Evolutionary conservation across 345 rosid species (phyloP), one percentile per base, ranked within the genome.

Genomic region (Sisymbrium irio): DNA sequence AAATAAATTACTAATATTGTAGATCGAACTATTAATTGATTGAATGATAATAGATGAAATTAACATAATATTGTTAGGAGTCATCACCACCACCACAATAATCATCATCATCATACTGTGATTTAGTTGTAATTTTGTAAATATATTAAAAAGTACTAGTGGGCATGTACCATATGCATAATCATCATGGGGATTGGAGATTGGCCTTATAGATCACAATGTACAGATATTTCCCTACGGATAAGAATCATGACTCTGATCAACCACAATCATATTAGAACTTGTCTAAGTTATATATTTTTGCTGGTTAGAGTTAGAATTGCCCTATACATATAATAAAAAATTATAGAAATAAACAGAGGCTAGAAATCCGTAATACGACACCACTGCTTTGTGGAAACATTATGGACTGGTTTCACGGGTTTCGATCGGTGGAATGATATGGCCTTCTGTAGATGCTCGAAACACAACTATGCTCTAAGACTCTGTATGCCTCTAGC

Each of bases 181-280:
- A 46, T 66, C 20, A 74, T 66, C 62, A 58, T 66, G 54, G 67
- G 67, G 73, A 74, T 74, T 65, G 42, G 51, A 57, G 32, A 46
- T 65, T 65, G 39, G 58, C 27, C 59, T 56, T 20, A 3, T 2
- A 45, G 62, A 62, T 62, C 30, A 65, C 36, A 46, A 42, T 20
- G 3, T 33, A 13, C 25, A 10, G 30, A 39, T 28, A 30, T 72
- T 50, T 62, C 25, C 17, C 42, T 11, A 50, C 44, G 53, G 53
- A 50, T 32, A 50, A 17, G 12, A 28, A 62, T 71, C 51, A 47
- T 49, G 50, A 12, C 60, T 67, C 13, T 19, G 69, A 62, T 62
- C 59, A 30, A 27, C 53, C 17, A 61, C 22, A 50, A 5, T 15
- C 47, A 58, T 33, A 30, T 33, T 15, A 59, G 37, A 47, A 46